Evolutionary conservation across 2,329 filamentous ascomycete genomes (phyloP), one percentile per base, ranked within the genome.

Genomic region (Pyrenochaeta sp.): DNA sequence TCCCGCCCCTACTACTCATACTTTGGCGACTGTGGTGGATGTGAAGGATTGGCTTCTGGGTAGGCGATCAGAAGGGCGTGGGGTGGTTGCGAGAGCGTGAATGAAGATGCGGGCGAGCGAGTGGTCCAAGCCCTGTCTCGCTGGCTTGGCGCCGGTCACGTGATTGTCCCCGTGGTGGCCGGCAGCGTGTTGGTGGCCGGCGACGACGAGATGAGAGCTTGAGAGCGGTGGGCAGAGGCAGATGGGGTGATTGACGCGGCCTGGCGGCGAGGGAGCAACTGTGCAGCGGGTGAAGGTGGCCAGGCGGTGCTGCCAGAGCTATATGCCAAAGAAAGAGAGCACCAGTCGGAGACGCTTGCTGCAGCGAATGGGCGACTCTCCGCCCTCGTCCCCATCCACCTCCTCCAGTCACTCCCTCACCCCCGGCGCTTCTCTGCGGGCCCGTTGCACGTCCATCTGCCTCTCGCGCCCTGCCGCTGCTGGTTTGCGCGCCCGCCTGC

Each of bases 1-100:
- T 97, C 79, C 87, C 88, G 81, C 85, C 86, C 80, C 90, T 88
- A 90, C 87, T 95, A 90, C 87, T 95, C 90, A 96, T 96, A 86
- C 85, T 88, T 91, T 68, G 67, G 61, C 55, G 61, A 61, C 61
- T 57, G 58, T 46, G 36, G 41, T 48, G 37, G 51, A 46, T 40
- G 28, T 44, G 40, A 56, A 43, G 32, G 55, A 60, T 47, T 46
- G 57, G 51, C 58, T 63, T 52, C 53, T 50, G 53, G 51, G 35
- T 48, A 42, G 41, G 53, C 44, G 31, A 42, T 35, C 42, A 45
- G 48, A 45, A 49, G 22, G 40, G 44, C 35, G 42, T 36, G 26
- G 28, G 41, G 37, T 37, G 41, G 40, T 29, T 35, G 13, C 23
- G 41, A 37, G 10, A 18, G 26, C 42, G 13, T 21, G 35, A 35